Evolutionary conservation across 345 rosid genomes (phyloP).

Genomic region (Kernera saxatilis): DNA sequence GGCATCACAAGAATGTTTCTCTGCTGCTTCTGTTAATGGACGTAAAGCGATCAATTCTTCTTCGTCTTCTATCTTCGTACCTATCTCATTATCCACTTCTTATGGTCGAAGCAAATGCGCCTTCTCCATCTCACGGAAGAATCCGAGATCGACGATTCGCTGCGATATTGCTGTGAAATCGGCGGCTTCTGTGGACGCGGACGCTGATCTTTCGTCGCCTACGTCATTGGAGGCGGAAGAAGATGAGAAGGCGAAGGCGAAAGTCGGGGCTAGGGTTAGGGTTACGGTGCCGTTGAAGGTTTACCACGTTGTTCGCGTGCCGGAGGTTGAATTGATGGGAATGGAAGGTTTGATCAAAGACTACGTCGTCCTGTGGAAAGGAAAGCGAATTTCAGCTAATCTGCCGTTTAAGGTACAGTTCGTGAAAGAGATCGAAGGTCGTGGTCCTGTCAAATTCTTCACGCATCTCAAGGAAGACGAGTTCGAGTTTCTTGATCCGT

Average conservation of each 20-base stretch:
- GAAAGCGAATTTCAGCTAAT: conserved; percentile 75
- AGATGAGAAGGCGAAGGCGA: conserved; percentile 28
- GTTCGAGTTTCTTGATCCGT: conserved; percentile 52
- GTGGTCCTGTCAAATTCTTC: conserved; percentile 76
- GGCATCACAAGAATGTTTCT: conserved; percentile 13
- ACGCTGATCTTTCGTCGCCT: conserved; percentile 17
- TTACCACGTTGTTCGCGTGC: conserved; percentile 75
- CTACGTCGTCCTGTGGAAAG: conserved; percentile 66
- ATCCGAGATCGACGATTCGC: conserved; percentile 18
- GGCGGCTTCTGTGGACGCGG: conserved; percentile 25
- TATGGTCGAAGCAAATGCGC: conserved; percentile 26
- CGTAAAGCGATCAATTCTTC: conserved; percentile 5
- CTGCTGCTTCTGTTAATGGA: background rate
- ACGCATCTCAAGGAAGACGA: conserved; percentile 89
- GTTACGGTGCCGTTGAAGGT: conserved; percentile 80
- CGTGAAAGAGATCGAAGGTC: conserved; percentile 49
- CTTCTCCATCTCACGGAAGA: conserved; percentile 16
- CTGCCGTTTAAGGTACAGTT: conserved; percentile 81
- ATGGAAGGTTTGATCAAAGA: conserved; percentile 79
- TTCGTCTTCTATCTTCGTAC: background rate
- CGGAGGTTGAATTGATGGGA: conserved; percentile 68
- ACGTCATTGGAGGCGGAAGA: conserved; percentile 31
- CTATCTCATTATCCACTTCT: conserved; percentile 1
- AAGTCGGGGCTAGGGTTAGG: conserved; percentile 61
- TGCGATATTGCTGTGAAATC: conserved; percentile 41